Evolutionary conservation across 768 basidiomycete genomes (phyloP), one percentile per base, ranked within the genome.

Genomic region (Trametes gibbosa): DNA sequence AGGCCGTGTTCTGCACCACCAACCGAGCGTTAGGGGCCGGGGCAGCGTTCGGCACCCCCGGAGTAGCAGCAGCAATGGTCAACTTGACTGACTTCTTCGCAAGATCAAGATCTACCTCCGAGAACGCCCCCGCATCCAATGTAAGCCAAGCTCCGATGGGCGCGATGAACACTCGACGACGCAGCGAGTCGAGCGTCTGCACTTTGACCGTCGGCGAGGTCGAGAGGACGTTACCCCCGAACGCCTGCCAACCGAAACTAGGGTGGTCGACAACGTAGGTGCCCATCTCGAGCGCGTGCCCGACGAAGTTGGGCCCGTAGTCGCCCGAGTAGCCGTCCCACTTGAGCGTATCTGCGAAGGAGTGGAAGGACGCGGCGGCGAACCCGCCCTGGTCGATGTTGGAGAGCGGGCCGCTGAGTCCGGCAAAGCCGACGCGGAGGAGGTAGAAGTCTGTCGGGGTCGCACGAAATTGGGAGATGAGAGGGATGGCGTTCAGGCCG

Each of bases 311-410:
- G 7, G 83, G 83, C 46, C 83, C 83, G 63, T 83, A 84, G 65
- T 84, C 83, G 48, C 82, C 82, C 1, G 81, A 82, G 65, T 83
- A 83, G 2, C 69, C 83, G 61, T 84, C 82, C 80, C 81, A 83
- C 62, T 76, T 77, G 51, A 84, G 69, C 12, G 82, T 83, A 64
- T 84, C 80, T 23, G 77, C 75, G 61, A 81, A 84, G 10, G 83
- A 80, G 67, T 84, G 83, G 76, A 83, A 84, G 46, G 81, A 80
- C n/a, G 81, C 82, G 13, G 81, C 66, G 5, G 80, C 83, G 63
- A 84, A 83, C 27, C 83, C 83, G n/a, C 75, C 77, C 63, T 81
- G 73, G 63, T 84, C 82, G 57, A 84, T 81, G 66, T 81, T 83
- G 21, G 80, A 76, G 35, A 81, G 67, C n/a, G 83, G 79, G 6